Evolutionary conservation across 1,284 basidiomycete species (phyloP).

Genomic region (Vanrija sp.): DNA sequence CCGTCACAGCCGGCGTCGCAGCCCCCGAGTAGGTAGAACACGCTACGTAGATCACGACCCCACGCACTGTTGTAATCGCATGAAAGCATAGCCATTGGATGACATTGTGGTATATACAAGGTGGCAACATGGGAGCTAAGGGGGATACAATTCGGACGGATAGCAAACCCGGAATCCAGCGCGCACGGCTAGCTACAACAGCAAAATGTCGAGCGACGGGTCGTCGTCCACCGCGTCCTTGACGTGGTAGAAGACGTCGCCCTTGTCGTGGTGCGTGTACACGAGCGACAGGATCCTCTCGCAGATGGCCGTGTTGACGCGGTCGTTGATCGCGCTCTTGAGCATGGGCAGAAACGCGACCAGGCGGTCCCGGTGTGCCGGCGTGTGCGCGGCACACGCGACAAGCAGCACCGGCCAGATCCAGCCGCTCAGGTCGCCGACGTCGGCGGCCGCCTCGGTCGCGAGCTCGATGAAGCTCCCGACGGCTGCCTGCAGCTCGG

Average conservation of each 20-base stretch:
- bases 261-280: neutral
- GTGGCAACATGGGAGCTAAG: neutral
- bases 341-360: neutral
- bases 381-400: neutral
- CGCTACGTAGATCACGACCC: too few relatives aligned
- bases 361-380: neutral
- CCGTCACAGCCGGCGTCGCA: too few relatives aligned
- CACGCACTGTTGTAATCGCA: too few relatives aligned
- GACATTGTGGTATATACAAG: neutral
- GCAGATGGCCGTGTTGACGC: neutral
- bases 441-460: neutral
- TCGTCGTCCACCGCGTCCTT: constrained; percentile 2
- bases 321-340: neutral
- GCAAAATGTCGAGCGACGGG: constrained; percentile 4
- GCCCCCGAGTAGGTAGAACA: too few relatives aligned
- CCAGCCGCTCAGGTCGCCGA: constrained; percentile 7
- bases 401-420: constrained; percentile 4
- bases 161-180: neutral
- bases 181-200: neutral
- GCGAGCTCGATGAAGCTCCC: neutral
- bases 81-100: neutral
- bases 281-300: neutral
- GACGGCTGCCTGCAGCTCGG: neutral
- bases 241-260: constrained; percentile 1
- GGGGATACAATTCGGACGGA: neutral